Conservation (phyloP, 2,329 filamentous ascomycete genomes). For the Cercospora brassicicola region DNA sequence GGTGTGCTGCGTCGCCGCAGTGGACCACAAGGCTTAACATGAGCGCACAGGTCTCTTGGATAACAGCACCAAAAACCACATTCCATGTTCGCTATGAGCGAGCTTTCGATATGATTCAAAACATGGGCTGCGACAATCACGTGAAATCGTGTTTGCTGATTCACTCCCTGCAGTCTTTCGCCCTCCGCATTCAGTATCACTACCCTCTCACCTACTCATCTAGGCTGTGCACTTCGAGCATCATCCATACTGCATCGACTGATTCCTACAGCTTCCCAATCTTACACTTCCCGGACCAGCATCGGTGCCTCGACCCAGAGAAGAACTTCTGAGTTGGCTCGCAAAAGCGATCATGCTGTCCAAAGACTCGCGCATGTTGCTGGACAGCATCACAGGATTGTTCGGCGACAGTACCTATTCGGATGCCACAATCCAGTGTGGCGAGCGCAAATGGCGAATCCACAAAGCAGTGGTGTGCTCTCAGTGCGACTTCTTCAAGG, state of each 20-base stretch:
- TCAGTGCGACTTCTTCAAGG: constrained; percentile 30
- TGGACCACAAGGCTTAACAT: too few relatives aligned
- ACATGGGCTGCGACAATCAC: too few relatives aligned
- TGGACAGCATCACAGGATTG: not conserved
- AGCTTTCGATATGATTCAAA: too few relatives aligned
- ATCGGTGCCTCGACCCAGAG: not conserved
- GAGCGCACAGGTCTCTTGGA: too few relatives aligned
- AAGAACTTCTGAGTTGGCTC: not conserved
- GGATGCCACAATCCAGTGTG: constrained; percentile 30
- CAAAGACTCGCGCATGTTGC: not conserved
- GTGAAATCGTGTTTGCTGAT: not conserved
- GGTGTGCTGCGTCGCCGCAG: too few relatives aligned
- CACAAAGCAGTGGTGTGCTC: constrained; percentile 32
- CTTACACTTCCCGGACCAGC: not conserved
- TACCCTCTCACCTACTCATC: not conserved
- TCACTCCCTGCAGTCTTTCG: not conserved
- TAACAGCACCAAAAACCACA: too few relatives aligned
- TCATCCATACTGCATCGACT: not conserved
- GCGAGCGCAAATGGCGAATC: constrained; percentile 23
- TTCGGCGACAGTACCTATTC: not conserved
- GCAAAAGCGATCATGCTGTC: not conserved
- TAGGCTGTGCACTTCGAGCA: not conserved
- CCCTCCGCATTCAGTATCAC: not conserved
- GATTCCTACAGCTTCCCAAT: not conserved
- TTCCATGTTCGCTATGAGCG: too few relatives aligned